Percentiles rank a stretch among this genome's conserved stretches.
phyloP scores from a whole-genome alignment of 202 grass and related monocot genomes.

The Schoenoplectus triqueter region DNA sequence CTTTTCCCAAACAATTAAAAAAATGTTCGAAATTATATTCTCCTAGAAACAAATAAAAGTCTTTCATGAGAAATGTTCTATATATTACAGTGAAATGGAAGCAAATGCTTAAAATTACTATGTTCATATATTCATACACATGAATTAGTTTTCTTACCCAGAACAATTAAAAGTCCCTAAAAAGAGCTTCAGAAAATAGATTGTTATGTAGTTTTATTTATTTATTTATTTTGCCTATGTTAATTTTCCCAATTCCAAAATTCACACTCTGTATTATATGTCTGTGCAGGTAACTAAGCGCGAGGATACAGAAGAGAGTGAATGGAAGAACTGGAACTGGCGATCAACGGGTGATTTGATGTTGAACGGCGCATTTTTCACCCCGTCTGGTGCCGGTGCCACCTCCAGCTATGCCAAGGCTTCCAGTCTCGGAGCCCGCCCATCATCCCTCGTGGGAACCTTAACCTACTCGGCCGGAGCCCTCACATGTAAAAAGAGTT shows the following conservation, averaged over 20 bases:
- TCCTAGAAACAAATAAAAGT: too few species aligned
- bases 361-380: conserved; percentile 80
- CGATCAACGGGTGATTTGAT: conserved; percentile 58
- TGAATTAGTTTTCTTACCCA: neutral
- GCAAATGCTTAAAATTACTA: neutral
- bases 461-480: conserved; percentile 46
- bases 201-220: neutral
- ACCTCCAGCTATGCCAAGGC: conserved; percentile 42
- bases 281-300: conserved; percentile 58
- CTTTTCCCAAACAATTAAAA: neutral
- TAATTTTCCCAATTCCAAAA: neutral
- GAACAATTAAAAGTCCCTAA: neutral
- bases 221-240: neutral
- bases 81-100: neutral
- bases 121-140: neutral
- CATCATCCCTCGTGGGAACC: conserved; percentile 39
- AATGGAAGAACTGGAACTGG: conserved; percentile 76
- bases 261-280: neutral
- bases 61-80: neutral
- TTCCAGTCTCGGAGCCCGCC: conserved; percentile 49
- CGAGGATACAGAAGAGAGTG: conserved; percentile 35
- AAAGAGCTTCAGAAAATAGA: neutral
- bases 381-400: conserved; percentile 40
- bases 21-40: too few species aligned
- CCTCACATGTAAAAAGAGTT: conserved; percentile 52